A percentile compares a stretch with the other conserved stretches of the same genome.
phyloP scores from a whole-genome alignment of 768 basidiomycete species.

The Tephrocybe sp. region DNA sequence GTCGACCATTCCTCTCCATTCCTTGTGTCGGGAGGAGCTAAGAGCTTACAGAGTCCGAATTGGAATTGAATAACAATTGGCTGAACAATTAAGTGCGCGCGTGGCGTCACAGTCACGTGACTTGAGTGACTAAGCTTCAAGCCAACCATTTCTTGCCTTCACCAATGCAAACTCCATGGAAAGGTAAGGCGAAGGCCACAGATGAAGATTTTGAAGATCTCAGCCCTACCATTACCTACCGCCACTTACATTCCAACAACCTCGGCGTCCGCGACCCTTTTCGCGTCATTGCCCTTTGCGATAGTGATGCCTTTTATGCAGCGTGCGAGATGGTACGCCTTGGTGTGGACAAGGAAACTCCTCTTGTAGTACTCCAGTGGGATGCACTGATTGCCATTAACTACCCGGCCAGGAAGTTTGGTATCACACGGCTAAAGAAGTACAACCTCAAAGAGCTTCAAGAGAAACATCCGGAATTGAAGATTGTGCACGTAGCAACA shows the following conservation, averaged over 20 bases:
- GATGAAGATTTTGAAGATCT: constrained; percentile 57
- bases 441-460: constrained; percentile 64
- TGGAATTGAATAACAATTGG: too few species aligned
- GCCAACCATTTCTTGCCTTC: neutral
- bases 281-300: constrained; percentile 85
- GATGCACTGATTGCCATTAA: constrained; percentile 89
- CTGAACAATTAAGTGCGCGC: too few species aligned
- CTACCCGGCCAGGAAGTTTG: constrained; percentile 90
- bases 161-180: constrained; percentile 29
- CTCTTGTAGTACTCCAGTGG: constrained; percentile 89
- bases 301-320: constrained; percentile 84
- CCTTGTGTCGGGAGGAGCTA: too few species aligned
- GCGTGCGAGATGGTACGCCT: constrained; percentile 87
- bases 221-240: constrained; percentile 70
- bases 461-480: constrained; percentile 80
- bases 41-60: too few species aligned
- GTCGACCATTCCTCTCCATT: too few species aligned
- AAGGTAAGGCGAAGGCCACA: constrained; percentile 53
- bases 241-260: constrained; percentile 67
- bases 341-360: constrained; percentile 52
- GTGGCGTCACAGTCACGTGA: constrained; percentile 9
- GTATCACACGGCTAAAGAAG: constrained; percentile 90
- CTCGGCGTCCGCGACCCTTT: constrained; percentile 73
- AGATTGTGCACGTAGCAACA: constrained; percentile 91
- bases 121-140: neutral